phyloP scores from a whole-genome alignment of 2,329 filamentous ascomycete genomes.

The Aureobasidium sp. region DNA sequence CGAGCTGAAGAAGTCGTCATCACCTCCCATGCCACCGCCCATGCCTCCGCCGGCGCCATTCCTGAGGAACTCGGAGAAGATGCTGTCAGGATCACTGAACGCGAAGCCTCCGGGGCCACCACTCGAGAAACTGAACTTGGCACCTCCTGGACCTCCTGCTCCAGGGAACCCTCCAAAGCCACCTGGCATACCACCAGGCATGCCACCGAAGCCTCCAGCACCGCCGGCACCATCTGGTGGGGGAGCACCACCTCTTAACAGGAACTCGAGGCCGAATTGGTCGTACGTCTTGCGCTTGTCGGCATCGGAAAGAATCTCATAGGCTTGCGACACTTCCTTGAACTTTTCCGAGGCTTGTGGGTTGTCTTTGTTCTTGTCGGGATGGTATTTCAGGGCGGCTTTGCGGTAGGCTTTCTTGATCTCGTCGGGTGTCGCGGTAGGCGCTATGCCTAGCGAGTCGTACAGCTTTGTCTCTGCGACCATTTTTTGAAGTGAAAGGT shows the following conservation, averaged over 20 bases:
- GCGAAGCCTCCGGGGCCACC: slow-evolving; percentile 44
- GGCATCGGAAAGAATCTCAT: slow-evolving; percentile 94
- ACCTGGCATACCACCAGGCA: slow-evolving; percentile 51
- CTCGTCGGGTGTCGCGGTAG: slow-evolving; percentile 79
- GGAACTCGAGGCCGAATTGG: slow-evolving; percentile 86
- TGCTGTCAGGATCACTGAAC: slow-evolving; percentile 77
- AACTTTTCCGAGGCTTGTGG: slow-evolving; percentile 83
- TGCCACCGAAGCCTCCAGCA: slow-evolving; percentile 43
- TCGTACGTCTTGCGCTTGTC: slow-evolving; percentile 96
- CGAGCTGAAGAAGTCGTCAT: slow-evolving; percentile 51
- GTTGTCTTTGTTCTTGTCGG: slow-evolving; percentile 96
- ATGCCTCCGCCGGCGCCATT: slow-evolving; percentile 43
- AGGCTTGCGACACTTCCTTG: slow-evolving; percentile 96
- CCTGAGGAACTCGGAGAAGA: slow-evolving; percentile 79
- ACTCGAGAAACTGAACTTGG: slow-evolving; percentile 59
- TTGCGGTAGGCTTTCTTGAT: slow-evolving; percentile 97
- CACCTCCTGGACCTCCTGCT: slow-evolving; percentile 40
- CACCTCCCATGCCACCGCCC: slow-evolving; percentile 38
- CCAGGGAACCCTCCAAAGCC: slow-evolving; percentile 30
- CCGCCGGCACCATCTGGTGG: slow-evolving; percentile 49
- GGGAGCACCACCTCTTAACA: slow-evolving; percentile 71
- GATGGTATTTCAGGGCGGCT: slow-evolving; percentile 74
- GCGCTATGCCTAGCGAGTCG: slow-evolving; percentile 72
- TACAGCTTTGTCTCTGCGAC: slow-evolving; percentile 94
- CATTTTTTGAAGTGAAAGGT: slow-evolving; percentile 54